A percentile compares a stretch with the other conserved stretches of the same genome.
Conservation (phyloP, 1,284 basidiomycete genomes). For the Pyrrhoderma noxium region DNA sequence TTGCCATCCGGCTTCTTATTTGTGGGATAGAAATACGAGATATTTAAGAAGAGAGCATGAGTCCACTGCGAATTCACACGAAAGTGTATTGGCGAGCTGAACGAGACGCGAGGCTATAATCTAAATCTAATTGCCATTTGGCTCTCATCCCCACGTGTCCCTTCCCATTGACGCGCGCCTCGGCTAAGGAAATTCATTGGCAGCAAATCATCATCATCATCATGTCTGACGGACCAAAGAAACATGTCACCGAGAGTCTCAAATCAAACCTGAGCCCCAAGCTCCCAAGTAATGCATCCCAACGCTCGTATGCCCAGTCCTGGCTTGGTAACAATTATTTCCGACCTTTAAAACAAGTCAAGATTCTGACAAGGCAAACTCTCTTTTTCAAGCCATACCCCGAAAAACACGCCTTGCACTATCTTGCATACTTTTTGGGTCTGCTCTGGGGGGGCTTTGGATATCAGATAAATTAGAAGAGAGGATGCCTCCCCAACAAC, state of each 20-base stretch:
- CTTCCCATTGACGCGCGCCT: background rate
- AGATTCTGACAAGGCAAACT: background rate
- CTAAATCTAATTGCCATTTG: no score
- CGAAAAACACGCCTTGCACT: constrained; percentile 15
- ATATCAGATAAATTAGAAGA: constrained; percentile 16
- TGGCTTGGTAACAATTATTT: constrained; percentile 13
- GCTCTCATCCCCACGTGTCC: background rate
- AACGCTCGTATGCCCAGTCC: constrained; percentile 14
- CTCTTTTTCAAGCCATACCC: constrained; percentile 9
- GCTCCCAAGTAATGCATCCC: background rate
- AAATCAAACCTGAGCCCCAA: constrained; percentile 13
- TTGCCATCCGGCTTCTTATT: no score
- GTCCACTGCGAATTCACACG: no score
- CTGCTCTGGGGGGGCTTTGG: constrained; percentile 11
- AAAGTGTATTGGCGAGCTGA: no score
- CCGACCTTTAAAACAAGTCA: background rate
- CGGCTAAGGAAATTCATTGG: no score
- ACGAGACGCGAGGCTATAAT: no score
- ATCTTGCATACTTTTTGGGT: constrained; percentile 16
- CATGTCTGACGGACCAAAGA: background rate
- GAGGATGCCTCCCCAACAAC: constrained; percentile 9
- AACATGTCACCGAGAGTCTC: constrained; percentile 6
- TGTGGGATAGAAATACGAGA: no score
- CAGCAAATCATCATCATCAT: background rate
- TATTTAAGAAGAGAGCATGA: no score